A percentile compares a stretch with the other conserved stretches of the same genome.
These are phyloP conservation scores for Gomphus bonarii DNA, from an alignment of 1,284 basidiomycete genomes.

Conservation along the genomic window DNA sequence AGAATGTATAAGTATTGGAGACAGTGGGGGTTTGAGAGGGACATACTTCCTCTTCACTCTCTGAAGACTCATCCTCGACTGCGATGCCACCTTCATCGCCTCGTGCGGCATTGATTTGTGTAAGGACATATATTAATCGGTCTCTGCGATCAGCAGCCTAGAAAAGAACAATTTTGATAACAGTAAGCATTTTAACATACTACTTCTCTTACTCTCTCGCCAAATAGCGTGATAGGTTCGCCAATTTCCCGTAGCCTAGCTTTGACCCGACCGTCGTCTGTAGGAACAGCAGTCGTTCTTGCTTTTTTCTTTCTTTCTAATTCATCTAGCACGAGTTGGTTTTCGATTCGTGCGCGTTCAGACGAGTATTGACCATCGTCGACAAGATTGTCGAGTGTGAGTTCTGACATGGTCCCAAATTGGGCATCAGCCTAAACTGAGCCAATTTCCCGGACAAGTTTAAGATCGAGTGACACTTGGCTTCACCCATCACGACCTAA, in stretches of 20 bases:
- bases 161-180: constrained; percentile 15
- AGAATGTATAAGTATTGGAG: not conserved
- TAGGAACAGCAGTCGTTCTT: constrained; percentile 90
- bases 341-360: constrained; percentile 63
- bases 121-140: constrained; percentile 86
- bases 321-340: constrained; percentile 79
- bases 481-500: too few species aligned
- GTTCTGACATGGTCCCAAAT: constrained; percentile 44
- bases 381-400: constrained; percentile 61
- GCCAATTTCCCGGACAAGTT: not conserved
- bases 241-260: constrained; percentile 84
- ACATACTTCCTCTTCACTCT: constrained; percentile 71
- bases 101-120: constrained; percentile 76
- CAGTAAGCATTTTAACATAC: constrained; percentile 11
- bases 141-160: constrained; percentile 84
- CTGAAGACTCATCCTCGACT: constrained; percentile 55
- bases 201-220: constrained; percentile 71
- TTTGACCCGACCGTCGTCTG: constrained; percentile 90
- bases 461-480: too few species aligned
- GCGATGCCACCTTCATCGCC: constrained; percentile 58
- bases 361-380: constrained; percentile 70
- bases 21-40: not conserved
- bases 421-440: not conserved
- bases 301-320: constrained; percentile 94
- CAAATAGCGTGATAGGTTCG: constrained; percentile 95